Conservation (phyloP, 2,329 filamentous ascomycete genomes). For the Beauveria medogensis region DNA sequence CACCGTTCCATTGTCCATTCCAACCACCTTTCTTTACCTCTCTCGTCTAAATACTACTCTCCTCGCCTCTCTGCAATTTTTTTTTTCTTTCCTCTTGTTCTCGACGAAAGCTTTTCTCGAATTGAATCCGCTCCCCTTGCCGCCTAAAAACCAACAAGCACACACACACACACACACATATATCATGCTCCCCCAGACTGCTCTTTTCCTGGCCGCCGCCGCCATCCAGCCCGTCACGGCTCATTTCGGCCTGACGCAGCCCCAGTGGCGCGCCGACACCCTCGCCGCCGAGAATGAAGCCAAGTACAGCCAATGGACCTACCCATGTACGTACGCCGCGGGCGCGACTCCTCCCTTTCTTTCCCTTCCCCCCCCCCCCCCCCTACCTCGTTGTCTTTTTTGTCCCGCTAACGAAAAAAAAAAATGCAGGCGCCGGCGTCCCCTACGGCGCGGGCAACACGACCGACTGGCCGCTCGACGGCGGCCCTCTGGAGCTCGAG, state of each 20-base stretch:
- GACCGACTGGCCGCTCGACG: constrained; percentile 46
- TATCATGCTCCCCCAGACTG: not conserved
- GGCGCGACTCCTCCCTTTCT: no score
- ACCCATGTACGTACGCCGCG: constrained; percentile 32
- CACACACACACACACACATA: not conserved
- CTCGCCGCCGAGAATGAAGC: constrained; percentile 28
- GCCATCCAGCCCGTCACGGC: constrained; percentile 31
- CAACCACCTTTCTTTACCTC: not conserved
- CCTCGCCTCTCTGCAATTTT: not conserved
- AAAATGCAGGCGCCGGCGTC: constrained; percentile 34
- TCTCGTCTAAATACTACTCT: not conserved
- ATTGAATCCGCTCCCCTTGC: no score
- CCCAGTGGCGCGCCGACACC: constrained; percentile 41
- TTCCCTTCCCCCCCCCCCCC: no score
- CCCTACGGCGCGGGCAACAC: constrained; percentile 34
- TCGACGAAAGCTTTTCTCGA: no score
- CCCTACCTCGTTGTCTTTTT: no score
- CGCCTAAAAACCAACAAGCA: not conserved
- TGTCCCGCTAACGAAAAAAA: no score
- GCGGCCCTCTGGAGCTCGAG: constrained; percentile 39
- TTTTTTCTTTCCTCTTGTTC: no score
- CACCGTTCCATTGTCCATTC: not conserved
- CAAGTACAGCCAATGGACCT: constrained; percentile 39
- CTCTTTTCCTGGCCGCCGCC: constrained; percentile 25
- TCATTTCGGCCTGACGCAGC: constrained; percentile 42